Base-by-base conservation (phyloP, 441 rosid genomes). In the Gossypium davidsonii region DNA sequence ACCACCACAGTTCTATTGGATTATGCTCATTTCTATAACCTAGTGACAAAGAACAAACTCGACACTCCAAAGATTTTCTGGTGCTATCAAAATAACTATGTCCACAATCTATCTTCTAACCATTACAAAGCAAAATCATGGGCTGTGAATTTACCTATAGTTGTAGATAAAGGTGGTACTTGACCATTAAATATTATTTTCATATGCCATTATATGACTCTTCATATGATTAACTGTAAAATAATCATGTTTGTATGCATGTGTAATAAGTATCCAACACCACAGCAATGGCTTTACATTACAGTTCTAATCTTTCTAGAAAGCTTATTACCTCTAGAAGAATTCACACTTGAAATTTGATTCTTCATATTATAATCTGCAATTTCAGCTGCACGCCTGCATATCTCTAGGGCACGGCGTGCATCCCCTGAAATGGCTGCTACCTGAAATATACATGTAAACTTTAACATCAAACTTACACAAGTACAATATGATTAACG, bases 401-500 rank as follows among this genome's bases (percentile, higher is more conserved):
- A 91, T 76, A 95, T 95, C 90, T 93, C 99, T 68, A 95, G 83
- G 2, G 95, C 98, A 73, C 96, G 96, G 44, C 99, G 91, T 76
- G 99, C 99, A 78, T 95, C 99, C 73, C 99, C 98, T 44, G 99
- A 95, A 60, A 93, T 87, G 12, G 98, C 99, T 76, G 99, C 99
- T 58, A 93, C 98, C 92, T 89, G 72, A 76, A 66, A 71, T 44
- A 52, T 42, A 20, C 25, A 56, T 62, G 20, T 46, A 51, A 21
- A n/a, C 64, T 65, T 46, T 53, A 76, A 79, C 57, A 67, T 75
- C 46, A 73, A 23, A 74, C 3, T 21, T 53, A 52, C 61, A 44
- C 31, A 23, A 37, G 28, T 28, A 15, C 20, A 56, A 17, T n/a
- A 8, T 60, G 52, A 17, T 65, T 57, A 12, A 7, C 15, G 34